These are phyloP conservation scores for Sphaerulina musiva DNA, from an alignment of 2,329 filamentous ascomycete genomes.

Conservation along the genomic window DNA sequence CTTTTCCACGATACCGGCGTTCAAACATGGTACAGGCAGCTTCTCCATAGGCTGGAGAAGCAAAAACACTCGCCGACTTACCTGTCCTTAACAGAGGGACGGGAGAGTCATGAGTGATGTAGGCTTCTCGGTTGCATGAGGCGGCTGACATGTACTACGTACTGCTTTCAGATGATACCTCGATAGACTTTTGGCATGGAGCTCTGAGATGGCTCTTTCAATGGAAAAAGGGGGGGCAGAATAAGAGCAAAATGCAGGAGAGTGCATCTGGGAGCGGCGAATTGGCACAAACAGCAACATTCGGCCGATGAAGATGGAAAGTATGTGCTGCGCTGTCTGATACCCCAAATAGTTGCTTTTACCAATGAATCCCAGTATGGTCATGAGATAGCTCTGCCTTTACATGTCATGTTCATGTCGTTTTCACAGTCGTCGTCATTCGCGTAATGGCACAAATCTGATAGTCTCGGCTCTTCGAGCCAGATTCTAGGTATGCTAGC, in stretches of 20 bases:
- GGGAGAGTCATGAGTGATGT: conserved; percentile 6
- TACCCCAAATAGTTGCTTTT: conserved; percentile 3
- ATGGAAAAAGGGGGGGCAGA: conserved; percentile 8
- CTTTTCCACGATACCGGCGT: conserved; percentile 14
- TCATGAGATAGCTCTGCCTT: neutral
- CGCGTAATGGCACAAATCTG: no score
- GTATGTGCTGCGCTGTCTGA: conserved; percentile 7
- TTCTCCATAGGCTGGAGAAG: conserved; percentile 14
- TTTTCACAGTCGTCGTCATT: no score
- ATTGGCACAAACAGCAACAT: conserved; percentile 4
- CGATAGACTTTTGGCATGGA: conserved; percentile 12
- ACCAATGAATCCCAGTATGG: neutral
- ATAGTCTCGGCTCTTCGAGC: no score
- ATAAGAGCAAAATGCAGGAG: conserved; percentile 4
- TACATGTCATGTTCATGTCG: no score
- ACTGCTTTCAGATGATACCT: conserved; percentile 18
- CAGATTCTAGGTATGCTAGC: no score
- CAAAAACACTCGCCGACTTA: conserved; percentile 10
- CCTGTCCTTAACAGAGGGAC: conserved; percentile 10
- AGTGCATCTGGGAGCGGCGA: conserved; percentile 9
- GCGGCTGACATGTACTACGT: conserved; percentile 5
- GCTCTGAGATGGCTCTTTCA: conserved; percentile 4
- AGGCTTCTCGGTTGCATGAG: conserved; percentile 3
- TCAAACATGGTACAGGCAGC: conserved; percentile 12
- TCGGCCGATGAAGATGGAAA: neutral